phyloP scores from a whole-genome alignment of 805 yeast species.

The Huiozyma sinensis region DNA sequence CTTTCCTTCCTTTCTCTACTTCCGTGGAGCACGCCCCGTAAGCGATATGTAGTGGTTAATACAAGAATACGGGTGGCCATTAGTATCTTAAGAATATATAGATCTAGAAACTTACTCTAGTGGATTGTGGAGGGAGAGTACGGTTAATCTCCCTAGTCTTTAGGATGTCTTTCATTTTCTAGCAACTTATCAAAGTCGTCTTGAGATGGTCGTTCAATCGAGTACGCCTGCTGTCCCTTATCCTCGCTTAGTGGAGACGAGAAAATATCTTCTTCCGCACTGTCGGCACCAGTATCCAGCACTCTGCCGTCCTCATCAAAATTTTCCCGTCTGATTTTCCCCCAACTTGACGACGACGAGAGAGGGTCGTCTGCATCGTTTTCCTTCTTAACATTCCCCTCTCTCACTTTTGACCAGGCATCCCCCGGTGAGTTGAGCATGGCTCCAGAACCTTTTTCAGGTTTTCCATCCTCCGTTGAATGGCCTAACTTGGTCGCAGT shows the following conservation, averaged over 20 bases:
- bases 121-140: neutral
- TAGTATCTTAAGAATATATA: neutral
- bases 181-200: neutral
- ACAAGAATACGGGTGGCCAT: too few species aligned
- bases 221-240: slow-evolving; percentile 5
- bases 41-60: too few species aligned
- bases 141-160: too few species aligned
- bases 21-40: too few species aligned
- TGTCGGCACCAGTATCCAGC: neutral
- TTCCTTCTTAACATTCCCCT: too few species aligned
- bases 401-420: too few species aligned
- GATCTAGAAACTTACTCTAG: neutral
- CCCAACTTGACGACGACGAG: too few species aligned
- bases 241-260: neutral
- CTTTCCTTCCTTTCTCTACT: too few species aligned
- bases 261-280: neutral
- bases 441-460: neutral
- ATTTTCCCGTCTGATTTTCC: neutral
- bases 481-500: neutral
- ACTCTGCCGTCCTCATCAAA: neutral
- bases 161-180: slow-evolving; percentile 2
- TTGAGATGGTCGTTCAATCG: slow-evolving; percentile 5
- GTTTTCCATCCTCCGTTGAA: neutral
- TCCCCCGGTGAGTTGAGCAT: neutral
- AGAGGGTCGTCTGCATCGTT: too few species aligned